Evolutionary conservation across 2,329 filamentous ascomycete genomes (phyloP).

Genomic region (Botrytis sinoallii): DNA sequence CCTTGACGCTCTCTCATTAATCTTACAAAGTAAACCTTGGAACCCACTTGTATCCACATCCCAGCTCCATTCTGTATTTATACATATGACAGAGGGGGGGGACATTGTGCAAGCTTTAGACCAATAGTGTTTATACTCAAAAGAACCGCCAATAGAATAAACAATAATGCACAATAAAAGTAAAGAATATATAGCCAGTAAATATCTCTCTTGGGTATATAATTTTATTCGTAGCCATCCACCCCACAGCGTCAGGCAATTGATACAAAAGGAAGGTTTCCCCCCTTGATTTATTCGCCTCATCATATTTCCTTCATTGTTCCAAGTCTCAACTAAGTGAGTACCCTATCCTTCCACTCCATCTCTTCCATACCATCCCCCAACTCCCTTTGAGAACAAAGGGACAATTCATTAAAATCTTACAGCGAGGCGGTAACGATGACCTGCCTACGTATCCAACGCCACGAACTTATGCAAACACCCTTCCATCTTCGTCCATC

Average conservation of each 20-base stretch:
- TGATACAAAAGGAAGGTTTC: conserved; percentile 12
- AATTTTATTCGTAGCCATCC: conserved; percentile 15
- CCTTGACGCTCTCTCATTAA: background rate
- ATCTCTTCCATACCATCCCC: background rate
- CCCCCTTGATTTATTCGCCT: background rate
- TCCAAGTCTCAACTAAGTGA: conserved; percentile 9
- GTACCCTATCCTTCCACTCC: conserved; percentile 5
- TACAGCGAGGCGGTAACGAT: conserved; percentile 20
- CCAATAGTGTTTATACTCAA: too few species aligned
- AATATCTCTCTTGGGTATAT: conserved; percentile 17
- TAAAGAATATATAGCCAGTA: conserved; percentile 8
- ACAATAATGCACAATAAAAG: background rate
- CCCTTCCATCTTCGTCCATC: conserved; percentile 20
- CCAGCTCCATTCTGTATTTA: background rate
- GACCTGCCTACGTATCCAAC: conserved; percentile 21
- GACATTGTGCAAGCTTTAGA: background rate
- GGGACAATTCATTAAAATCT: conserved; percentile 21
- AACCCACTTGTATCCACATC: background rate
- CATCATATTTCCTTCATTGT: background rate
- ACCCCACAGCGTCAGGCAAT: background rate
- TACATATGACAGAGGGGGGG: background rate
- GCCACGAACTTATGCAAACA: conserved; percentile 21
- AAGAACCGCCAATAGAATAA: background rate
- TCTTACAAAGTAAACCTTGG: background rate
- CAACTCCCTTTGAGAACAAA: conserved; percentile 5